Percentiles rank a stretch among this genome's conserved stretches.
Evolutionary conservation across 2,329 filamentous ascomycete genomes (phyloP).

Genomic region (Trichoderma cornu-damae): DNA sequence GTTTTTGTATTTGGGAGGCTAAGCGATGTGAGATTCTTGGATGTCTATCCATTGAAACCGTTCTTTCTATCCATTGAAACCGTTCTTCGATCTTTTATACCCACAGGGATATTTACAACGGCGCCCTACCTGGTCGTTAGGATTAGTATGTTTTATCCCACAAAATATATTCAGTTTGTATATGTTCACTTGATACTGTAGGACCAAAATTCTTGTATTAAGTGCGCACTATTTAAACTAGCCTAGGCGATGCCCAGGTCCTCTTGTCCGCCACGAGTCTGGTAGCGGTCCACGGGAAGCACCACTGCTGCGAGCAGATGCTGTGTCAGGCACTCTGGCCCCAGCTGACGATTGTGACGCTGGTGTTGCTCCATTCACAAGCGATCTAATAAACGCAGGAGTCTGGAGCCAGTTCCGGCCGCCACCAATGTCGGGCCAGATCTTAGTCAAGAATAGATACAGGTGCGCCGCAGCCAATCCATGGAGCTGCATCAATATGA

Average conservation of each 20-base stretch:
- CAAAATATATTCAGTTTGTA: neutral
- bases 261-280: slow-evolving; percentile 60
- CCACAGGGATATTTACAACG: neutral
- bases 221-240: slow-evolving; percentile 25
- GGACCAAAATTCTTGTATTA: too few relatives aligned
- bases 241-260: slow-evolving; percentile 58
- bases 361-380: slow-evolving; percentile 25
- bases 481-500: slow-evolving; percentile 59
- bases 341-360: slow-evolving; percentile 5
- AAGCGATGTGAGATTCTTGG: neutral
- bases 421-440: slow-evolving; percentile 85
- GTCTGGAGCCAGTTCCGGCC: slow-evolving; percentile 72
- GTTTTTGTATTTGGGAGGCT: neutral
- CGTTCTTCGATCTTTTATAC: slow-evolving; percentile 12
- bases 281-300: slow-evolving; percentile 49
- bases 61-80: neutral
- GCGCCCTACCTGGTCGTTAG: neutral
- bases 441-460: slow-evolving; percentile 81
- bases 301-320: slow-evolving; percentile 40
- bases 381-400: slow-evolving; percentile 63
- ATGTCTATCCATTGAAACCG: neutral
- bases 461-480: slow-evolving; percentile 85
- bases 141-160: neutral
- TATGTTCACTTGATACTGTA: too few relatives aligned
- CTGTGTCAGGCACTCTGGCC: slow-evolving; percentile 25